Conservation (phyloP, 2,329 filamentous ascomycete genomes). For the Colletotrichum agaves region DNA sequence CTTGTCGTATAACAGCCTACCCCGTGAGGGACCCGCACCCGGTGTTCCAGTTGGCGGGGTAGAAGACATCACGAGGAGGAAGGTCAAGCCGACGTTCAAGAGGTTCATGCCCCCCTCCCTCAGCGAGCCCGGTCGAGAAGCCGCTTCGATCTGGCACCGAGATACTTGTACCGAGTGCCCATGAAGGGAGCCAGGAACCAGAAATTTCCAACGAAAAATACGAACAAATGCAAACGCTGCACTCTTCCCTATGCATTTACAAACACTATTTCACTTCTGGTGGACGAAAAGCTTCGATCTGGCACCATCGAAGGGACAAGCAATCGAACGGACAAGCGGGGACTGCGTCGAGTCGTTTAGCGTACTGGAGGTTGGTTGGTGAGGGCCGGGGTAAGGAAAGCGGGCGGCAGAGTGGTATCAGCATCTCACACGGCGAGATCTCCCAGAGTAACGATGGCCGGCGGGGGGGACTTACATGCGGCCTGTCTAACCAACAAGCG, state of each 20-base stretch:
- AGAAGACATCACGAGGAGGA: slow-evolving; percentile 8
- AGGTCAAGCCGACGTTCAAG: slow-evolving; percentile 5
- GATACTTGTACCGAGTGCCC: no score
- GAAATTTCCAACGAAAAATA: no score
- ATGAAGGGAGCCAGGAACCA: no score
- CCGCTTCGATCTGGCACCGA: not conserved
- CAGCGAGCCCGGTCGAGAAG: not conserved
- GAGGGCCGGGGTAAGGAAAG: slow-evolving; percentile 10
- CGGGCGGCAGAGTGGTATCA: slow-evolving; percentile 23
- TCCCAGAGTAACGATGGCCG: not conserved
- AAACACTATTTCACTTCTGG: no score
- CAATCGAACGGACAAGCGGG: slow-evolving; percentile 10
- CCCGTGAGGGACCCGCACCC: slow-evolving; percentile 14
- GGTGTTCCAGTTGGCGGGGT: slow-evolving; percentile 35
- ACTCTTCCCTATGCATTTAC: no score
- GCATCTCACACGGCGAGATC: slow-evolving; percentile 20
- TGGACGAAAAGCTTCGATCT: no score
- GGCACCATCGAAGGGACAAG: no score
- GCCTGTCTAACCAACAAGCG: slow-evolving; percentile 1
- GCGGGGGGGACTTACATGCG: not conserved
- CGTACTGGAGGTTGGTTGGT: slow-evolving; percentile 1
- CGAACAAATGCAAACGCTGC: no score
- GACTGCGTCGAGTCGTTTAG: slow-evolving; percentile 15
- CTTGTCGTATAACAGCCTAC: slow-evolving; percentile 2
- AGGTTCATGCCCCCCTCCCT: not conserved